These are phyloP conservation scores for Microbotryum scabiosae DNA, from an alignment of 1,284 basidiomycete species.

Conservation along the genomic window DNA sequence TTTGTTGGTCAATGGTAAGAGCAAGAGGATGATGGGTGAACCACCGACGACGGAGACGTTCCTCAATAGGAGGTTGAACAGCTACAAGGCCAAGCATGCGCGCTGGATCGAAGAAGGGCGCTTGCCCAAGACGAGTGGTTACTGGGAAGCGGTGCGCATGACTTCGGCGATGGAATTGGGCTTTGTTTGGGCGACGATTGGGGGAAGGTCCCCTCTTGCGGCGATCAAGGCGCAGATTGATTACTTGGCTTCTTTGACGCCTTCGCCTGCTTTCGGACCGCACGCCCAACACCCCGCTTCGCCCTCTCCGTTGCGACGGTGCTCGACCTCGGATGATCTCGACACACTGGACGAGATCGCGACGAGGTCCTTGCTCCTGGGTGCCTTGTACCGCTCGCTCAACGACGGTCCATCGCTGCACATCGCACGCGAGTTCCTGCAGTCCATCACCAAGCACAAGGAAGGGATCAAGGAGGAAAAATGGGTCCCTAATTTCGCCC, in stretches of 20 bases:
- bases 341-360: conserved; percentile 31
- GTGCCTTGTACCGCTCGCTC: conserved; percentile 27
- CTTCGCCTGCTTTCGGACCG: conserved; percentile 4
- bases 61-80: conserved; percentile 20
- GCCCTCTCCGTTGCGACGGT: neutral
- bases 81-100: conserved; percentile 24
- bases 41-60: conserved; percentile 26
- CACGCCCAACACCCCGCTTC: neutral
- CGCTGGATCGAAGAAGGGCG: conserved; percentile 22
- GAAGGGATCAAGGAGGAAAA: conserved; percentile 18
- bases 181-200: conserved; percentile 27
- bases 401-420: conserved; percentile 2
- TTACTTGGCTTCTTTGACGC: conserved; percentile 19
- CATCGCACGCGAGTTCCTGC: conserved; percentile 12
- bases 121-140: conserved; percentile 8
- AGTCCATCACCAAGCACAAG: conserved; percentile 8
- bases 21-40: conserved; percentile 29
- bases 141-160: conserved; percentile 27
- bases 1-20: conserved; percentile 8
- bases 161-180: conserved; percentile 28
- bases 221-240: conserved; percentile 15
- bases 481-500: conserved; percentile 25
- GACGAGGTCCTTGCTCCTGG: conserved; percentile 31
- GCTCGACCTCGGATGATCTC: conserved; percentile 15
- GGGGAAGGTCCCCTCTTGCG: conserved; percentile 1